A percentile compares a stretch with the other conserved stretches of the same genome.
These are phyloP conservation scores for Diplosphaera chodatii DNA, from an alignment of 139 green algal species.

Conservation along the genomic window DNA sequence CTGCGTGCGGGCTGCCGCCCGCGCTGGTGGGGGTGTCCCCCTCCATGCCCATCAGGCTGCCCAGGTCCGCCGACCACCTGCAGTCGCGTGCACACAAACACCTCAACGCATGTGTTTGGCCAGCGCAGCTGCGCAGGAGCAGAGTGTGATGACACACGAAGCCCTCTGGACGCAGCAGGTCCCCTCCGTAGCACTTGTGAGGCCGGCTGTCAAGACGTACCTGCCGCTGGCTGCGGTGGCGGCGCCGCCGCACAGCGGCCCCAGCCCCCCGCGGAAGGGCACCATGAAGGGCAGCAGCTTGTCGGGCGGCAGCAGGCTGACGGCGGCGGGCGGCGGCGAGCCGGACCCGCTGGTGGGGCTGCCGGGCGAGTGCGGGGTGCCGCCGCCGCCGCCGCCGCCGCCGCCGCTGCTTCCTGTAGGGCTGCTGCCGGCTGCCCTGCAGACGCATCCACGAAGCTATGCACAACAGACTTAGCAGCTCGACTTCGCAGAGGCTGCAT, in stretches of 20 bases:
- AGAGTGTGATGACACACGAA: too few species aligned
- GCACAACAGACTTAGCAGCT: too few species aligned
- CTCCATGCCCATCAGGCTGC: conserved; percentile 19
- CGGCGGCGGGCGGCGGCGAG: conserved; percentile 3
- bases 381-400: neutral
- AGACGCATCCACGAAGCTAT: too few species aligned
- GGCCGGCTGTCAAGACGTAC: neutral
- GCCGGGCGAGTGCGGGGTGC: neutral
- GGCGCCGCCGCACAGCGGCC: conserved; percentile 41
- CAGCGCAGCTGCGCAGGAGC: too few species aligned
- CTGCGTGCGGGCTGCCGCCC: neutral
- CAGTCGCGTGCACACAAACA: too few species aligned
- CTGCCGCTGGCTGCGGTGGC: conserved; percentile 16
- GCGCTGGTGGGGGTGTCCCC: neutral
- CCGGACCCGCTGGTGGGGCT: neutral
- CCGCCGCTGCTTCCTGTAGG: neutral
- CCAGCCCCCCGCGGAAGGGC: conserved; percentile 62
- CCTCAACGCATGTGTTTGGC: too few species aligned
- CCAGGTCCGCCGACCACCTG: conserved; percentile 18
- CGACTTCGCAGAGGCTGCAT: too few species aligned
- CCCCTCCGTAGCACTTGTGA: too few species aligned
- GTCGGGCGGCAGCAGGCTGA: conserved; percentile 62
- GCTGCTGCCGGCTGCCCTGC: neutral
- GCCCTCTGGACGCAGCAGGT: too few species aligned
- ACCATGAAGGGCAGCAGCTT: conserved; percentile 81